Conservation (phyloP, 768 basidiomycete species). For the Boletus edulis region DNA sequence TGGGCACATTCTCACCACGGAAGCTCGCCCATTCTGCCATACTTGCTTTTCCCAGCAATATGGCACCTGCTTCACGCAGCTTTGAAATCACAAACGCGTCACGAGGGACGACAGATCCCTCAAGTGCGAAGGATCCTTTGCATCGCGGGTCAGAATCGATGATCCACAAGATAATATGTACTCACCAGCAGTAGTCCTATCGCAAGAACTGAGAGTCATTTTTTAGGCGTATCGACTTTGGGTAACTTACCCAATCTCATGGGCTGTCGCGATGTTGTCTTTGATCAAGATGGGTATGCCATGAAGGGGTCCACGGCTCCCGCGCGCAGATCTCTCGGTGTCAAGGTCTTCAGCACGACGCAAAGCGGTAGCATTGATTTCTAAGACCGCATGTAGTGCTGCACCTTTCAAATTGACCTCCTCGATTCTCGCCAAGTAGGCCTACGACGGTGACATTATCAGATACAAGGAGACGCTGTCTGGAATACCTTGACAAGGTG, state of each 20-base stretch:
- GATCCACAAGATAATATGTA: background rate
- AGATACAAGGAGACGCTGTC: too few relatives aligned
- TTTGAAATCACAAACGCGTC: constrained; percentile 34
- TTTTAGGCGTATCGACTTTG: background rate
- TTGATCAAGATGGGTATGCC: constrained; percentile 61
- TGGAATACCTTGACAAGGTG: constrained; percentile 57
- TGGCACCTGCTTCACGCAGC: constrained; percentile 33
- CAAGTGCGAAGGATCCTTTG: constrained; percentile 36
- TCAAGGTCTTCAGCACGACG: constrained; percentile 51
- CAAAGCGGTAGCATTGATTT: constrained; percentile 54
- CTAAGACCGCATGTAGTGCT: constrained; percentile 54
- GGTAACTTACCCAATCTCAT: constrained; percentile 24
- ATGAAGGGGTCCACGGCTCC: constrained; percentile 47
- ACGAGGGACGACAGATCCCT: constrained; percentile 37
- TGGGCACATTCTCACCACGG: constrained; percentile 34
- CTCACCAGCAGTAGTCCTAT: constrained; percentile 51
- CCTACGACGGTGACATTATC: constrained; percentile 34
- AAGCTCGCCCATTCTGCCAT: constrained; percentile 44
- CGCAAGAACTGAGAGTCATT: background rate
- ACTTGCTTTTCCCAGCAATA: constrained; percentile 41
- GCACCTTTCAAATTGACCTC: constrained; percentile 67
- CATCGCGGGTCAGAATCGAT: background rate
- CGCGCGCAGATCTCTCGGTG: constrained; percentile 46
- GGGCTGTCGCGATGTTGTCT: constrained; percentile 39
- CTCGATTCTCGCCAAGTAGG: constrained; percentile 64